A percentile compares a stretch with the other conserved stretches of the same genome.
These are phyloP conservation scores for Skeletonema costatum DNA, from an alignment of 108 stramenopile genomes.

Conservation along the genomic window DNA sequence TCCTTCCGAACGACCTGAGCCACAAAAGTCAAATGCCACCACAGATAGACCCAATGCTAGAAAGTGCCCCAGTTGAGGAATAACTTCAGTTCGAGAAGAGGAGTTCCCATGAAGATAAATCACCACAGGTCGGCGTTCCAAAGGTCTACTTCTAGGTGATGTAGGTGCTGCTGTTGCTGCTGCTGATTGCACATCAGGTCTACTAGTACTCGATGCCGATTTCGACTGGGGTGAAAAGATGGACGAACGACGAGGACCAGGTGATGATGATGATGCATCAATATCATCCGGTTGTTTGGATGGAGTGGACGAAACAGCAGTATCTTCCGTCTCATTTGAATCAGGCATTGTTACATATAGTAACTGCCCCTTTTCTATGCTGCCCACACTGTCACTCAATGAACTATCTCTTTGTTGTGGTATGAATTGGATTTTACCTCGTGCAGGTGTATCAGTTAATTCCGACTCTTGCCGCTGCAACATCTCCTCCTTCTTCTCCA, in stretches of 20 bases:
- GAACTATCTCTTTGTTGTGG: neutral
- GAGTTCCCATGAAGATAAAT: slow-evolving; percentile 97
- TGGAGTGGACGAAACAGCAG: neutral
- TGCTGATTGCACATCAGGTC: neutral
- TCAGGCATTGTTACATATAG: slow-evolving; percentile 30
- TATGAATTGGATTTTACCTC: neutral
- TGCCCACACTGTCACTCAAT: slow-evolving; percentile 16
- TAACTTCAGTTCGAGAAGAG: slow-evolving; percentile 85
- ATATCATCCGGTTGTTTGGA: neutral
- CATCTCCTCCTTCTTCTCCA: slow-evolving; percentile 4
- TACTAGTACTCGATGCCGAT: neutral
- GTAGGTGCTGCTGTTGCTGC: neutral
- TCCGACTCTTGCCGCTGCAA: slow-evolving; percentile 7
- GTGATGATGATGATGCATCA: neutral
- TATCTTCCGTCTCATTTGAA: slow-evolving; percentile 4
- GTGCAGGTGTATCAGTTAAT: neutral
- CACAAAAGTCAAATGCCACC: slow-evolving; percentile 84
- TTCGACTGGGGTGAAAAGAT: neutral
- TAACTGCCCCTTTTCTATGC: slow-evolving; percentile 37
- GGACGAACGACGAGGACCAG: neutral
- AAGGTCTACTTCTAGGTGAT: neutral
- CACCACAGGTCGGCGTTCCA: slow-evolving; percentile 58
- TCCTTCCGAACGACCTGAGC: slow-evolving; percentile 76
- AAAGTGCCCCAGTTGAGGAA: slow-evolving; percentile 88
- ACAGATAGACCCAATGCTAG: slow-evolving; percentile 72